Base-by-base conservation (phyloP, 2,329 filamentous ascomycete species). In the Paecilomyces niveus region DNA sequence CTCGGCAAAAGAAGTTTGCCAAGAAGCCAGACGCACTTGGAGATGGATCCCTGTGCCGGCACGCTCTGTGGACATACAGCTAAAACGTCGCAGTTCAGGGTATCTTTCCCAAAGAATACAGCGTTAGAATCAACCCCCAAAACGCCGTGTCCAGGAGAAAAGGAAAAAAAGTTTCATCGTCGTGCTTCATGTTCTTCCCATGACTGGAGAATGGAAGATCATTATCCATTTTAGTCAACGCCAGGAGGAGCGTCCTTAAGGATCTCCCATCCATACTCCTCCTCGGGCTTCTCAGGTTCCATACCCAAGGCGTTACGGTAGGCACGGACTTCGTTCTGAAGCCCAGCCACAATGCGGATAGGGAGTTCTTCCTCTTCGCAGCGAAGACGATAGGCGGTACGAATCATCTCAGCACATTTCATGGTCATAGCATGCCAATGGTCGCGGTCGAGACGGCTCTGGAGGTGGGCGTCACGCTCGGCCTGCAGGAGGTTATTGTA, bases 401-500 rank as follows among this genome's bases (percentile, higher is more conserved):
- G 73, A 49, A 81, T 76, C 76, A 80, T 79, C 63, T 79, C 76
- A 9, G 77, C 74, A 56, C 76, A 75, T 59, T 74, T 75, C 68
- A 80, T 71, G 15, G 77, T 75, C 64, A 79, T 74, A 6, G 74
- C 70, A 59, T 80, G 76, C 78, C 77, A 80, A 60, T 80, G 72
- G 60, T 80, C 78, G 7, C 77, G 74, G 58, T 80, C 78, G 9
- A 80, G 66, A n/a, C 79, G 76, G 60, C 77, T 77, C 52, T 76
- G 68, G 22, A 81, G 65, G 59, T 81, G 78, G 4, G 77, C 73
- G 60, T 81, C 78, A 50, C 79, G 79, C 63, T 81, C 79, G 9
- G 75, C 75, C 60, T 81, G 78, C 13, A 81, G 71, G 3, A 81
- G 72, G 52, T 78, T 73, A 63, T 80, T 80, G 67, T 80, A 81